Conservation (phyloP, 2,329 filamentous ascomycete species). For the Neopestalotiopsis sp. region DNA sequence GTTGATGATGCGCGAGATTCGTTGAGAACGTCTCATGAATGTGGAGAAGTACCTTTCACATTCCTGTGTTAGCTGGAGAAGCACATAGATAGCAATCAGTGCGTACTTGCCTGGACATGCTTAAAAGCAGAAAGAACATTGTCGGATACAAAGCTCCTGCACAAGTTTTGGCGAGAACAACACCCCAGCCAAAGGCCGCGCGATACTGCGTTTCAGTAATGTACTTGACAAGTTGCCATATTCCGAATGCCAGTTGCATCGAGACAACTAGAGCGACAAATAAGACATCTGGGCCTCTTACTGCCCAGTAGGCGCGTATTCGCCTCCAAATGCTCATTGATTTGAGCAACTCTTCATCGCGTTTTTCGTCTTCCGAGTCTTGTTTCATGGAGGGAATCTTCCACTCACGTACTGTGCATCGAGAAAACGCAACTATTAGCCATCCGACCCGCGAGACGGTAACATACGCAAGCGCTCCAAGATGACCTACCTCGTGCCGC, state of each 20-base stretch:
- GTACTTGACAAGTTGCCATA: slow-evolving; percentile 62
- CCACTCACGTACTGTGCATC: slow-evolving; percentile 46
- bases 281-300: slow-evolving; percentile 55
- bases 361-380: slow-evolving; percentile 50
- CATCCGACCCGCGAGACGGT: neutral
- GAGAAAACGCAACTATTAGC: neutral
- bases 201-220: slow-evolving; percentile 47
- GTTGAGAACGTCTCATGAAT: slow-evolving; percentile 53
- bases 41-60: slow-evolving; percentile 55
- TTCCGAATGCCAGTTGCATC: slow-evolving; percentile 54
- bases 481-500: slow-evolving; percentile 31
- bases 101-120: slow-evolving; percentile 61
- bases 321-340: slow-evolving; percentile 50
- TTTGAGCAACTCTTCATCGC: slow-evolving; percentile 51
- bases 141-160: slow-evolving; percentile 62
- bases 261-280: slow-evolving; percentile 54
- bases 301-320: slow-evolving; percentile 58
- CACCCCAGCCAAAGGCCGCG: slow-evolving; percentile 59
- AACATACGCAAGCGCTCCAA: neutral
- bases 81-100: no score
- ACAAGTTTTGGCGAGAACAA: slow-evolving; percentile 58
- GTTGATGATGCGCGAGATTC: slow-evolving; percentile 59
- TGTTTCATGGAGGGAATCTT: slow-evolving; percentile 53
- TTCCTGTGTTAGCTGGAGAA: no score
- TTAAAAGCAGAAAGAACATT: slow-evolving; percentile 62